Percentiles rank a stretch among this genome's conserved stretches.
Conservation (phyloP, 768 basidiomycete species). For the Leucocoprinus leucothites region DNA sequence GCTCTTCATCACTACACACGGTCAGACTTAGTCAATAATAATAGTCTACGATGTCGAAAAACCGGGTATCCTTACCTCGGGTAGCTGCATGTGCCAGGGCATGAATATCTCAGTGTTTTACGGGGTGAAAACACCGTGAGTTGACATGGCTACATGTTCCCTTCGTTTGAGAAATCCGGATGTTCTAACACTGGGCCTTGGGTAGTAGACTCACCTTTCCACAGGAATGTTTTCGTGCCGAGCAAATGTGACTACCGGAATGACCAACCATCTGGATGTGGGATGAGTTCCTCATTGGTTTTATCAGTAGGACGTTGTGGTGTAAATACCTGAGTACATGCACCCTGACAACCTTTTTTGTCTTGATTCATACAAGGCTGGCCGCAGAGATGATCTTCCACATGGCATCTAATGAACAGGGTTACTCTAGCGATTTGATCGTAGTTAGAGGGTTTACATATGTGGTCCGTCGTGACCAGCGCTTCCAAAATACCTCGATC, state of each 20-base stretch:
- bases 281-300: slow-evolving; percentile 22
- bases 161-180: too few species aligned
- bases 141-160: slow-evolving; percentile 46
- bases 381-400: slow-evolving; percentile 52
- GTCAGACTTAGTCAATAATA: neutral
- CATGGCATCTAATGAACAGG: slow-evolving; percentile 39
- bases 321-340: slow-evolving; percentile 46
- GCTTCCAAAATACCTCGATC: too few species aligned
- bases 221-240: slow-evolving; percentile 51
- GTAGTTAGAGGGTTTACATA: slow-evolving; percentile 32
- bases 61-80: slow-evolving; percentile 34
- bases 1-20: slow-evolving; percentile 37
- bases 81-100: slow-evolving; percentile 38
- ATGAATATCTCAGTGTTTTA: slow-evolving; percentile 31
- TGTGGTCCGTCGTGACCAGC: slow-evolving; percentile 58
- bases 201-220: slow-evolving; percentile 49
- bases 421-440: neutral
- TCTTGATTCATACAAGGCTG: slow-evolving; percentile 42
- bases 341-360: slow-evolving; percentile 46
- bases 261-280: slow-evolving; percentile 53
- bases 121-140: slow-evolving; percentile 23
- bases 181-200: too few species aligned
- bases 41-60: too few species aligned
- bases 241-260: slow-evolving; percentile 48
- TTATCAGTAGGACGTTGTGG: too few species aligned